Evolutionary conservation across 164 flowering plant species (phyloP).

Genomic region (Kalanchoe fedtschenkoi): DNA sequence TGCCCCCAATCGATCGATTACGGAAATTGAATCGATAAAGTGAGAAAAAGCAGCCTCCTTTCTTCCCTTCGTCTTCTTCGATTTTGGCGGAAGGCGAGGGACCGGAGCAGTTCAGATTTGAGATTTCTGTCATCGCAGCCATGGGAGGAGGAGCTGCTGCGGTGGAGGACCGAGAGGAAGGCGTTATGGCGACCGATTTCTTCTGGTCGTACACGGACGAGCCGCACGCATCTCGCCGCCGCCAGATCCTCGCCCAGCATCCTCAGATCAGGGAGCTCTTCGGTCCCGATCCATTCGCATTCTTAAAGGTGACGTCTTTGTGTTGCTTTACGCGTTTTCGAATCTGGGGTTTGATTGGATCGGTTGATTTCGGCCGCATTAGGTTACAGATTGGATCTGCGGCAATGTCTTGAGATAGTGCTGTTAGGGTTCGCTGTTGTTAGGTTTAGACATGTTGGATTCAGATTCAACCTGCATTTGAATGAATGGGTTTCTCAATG

Average conservation of each 20-base stretch:
- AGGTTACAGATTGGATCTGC: background rate
- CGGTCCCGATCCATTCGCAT: constrained; percentile 87
- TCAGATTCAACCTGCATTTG: too few relatives aligned
- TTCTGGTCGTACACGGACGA: constrained; percentile 75
- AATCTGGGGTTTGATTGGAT: background rate
- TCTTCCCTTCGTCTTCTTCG: too few relatives aligned
- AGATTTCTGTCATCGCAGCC: background rate
- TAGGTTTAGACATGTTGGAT: too few relatives aligned
- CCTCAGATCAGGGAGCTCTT: constrained; percentile 83
- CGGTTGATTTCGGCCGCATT: background rate
- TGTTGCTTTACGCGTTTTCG: background rate
- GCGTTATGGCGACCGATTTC: constrained; percentile 57
- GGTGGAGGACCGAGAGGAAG: constrained; percentile 28
- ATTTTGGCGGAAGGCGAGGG: background rate
- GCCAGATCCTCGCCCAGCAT: constrained; percentile 78
- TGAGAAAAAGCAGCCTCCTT: background rate
- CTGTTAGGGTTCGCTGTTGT: too few relatives aligned
- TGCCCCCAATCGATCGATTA: too few relatives aligned
- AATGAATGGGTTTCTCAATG: too few relatives aligned
- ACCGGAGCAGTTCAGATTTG: background rate
- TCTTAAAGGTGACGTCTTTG: constrained; percentile 44
- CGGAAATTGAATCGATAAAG: too few relatives aligned
- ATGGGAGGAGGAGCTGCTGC: constrained; percentile 3
- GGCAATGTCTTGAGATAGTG: too few relatives aligned
- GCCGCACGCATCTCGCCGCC: constrained; percentile 82